A percentile compares a stretch with the other conserved stretches of the same genome.
Conservation (phyloP, 2,329 filamentous ascomycete genomes). For the Pseudogymnoascus verrucosus region DNA sequence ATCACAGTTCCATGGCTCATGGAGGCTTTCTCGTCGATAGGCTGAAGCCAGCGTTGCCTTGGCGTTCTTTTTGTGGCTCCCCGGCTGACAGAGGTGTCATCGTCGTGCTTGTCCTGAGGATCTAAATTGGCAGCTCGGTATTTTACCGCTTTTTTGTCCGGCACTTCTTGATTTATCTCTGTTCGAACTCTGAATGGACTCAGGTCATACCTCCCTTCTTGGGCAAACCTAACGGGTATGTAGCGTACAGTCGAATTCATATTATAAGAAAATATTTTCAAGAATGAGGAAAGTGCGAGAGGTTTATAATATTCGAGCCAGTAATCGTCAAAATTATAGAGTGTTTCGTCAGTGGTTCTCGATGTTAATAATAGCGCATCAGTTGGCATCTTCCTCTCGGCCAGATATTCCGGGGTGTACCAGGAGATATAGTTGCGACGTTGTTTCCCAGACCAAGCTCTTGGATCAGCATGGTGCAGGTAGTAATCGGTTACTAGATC, state of each 20-base stretch:
- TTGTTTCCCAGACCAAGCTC: conserved; percentile 56
- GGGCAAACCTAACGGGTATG: conserved; percentile 64
- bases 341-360: conserved; percentile 20
- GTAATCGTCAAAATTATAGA: conserved; percentile 73
- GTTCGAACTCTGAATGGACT: conserved; percentile 81
- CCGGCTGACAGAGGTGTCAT: conserved; percentile 36
- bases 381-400: conserved; percentile 39
- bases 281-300: conserved; percentile 75
- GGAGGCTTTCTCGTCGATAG: conserved; percentile 28
- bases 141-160: conserved; percentile 52
- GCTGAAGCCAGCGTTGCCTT: conserved; percentile 55
- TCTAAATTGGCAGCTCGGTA: conserved; percentile 66
- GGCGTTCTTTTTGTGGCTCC: conserved; percentile 41
- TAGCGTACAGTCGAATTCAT: conserved; percentile 86
- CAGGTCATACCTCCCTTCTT: conserved; percentile 69
- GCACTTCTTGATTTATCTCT: conserved; percentile 49
- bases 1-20: conserved; percentile 49
- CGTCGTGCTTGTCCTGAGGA: conserved; percentile 42
- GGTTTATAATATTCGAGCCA: conserved; percentile 97
- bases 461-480: conserved; percentile 81
- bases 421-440: conserved; percentile 76
- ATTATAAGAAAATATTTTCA: conserved; percentile 86
- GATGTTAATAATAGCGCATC: conserved; percentile 38
- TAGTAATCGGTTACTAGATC: conserved; percentile 93
- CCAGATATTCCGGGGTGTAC: conserved; percentile 70